Evolutionary conservation across 768 basidiomycete genomes (phyloP).

Genomic region (Tephrocybe rancida): DNA sequence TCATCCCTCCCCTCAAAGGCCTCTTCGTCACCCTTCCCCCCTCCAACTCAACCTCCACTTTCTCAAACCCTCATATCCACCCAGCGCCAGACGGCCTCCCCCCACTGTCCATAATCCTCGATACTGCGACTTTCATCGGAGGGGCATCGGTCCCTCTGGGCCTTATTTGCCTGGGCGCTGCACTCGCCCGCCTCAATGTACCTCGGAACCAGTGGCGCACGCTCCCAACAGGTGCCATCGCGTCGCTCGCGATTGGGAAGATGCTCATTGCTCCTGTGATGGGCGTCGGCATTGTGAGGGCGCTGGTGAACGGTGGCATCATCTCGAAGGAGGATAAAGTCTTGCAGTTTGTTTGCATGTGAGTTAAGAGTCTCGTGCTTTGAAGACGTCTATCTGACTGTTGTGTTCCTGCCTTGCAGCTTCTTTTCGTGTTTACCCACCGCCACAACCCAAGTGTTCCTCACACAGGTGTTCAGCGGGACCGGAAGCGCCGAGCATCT

Average conservation of each 20-base stretch:
- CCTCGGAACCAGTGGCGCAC: slow-evolving; percentile 46
- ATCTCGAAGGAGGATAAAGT: slow-evolving; percentile 57
- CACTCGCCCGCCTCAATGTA: slow-evolving; percentile 56
- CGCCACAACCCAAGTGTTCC: slow-evolving; percentile 61
- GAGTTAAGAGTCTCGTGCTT: slow-evolving; percentile 25
- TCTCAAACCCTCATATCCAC: slow-evolving; percentile 29
- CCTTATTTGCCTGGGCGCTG: slow-evolving; percentile 55
- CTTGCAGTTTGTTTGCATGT: slow-evolving; percentile 71
- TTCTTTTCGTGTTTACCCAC: slow-evolving; percentile 65
- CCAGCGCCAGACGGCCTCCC: slow-evolving; percentile 60
- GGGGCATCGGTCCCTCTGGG: slow-evolving; percentile 56
- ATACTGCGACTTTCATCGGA: slow-evolving; percentile 53
- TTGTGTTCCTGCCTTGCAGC: slow-evolving; percentile 27
- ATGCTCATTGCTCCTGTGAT: slow-evolving; percentile 61
- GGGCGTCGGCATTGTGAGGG: slow-evolving; percentile 58
- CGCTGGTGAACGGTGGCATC: slow-evolving; percentile 47
- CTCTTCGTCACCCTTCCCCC: slow-evolving; percentile 45
- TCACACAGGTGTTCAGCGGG: slow-evolving; percentile 69
- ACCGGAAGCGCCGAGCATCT: slow-evolving; percentile 66
- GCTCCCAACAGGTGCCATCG: slow-evolving; percentile 54
- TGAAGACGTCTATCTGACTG: neutral
- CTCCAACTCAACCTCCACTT: slow-evolving; percentile 20
- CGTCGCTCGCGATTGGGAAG: slow-evolving; percentile 52
- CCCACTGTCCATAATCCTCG: slow-evolving; percentile 53
- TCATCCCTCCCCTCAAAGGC: slow-evolving; percentile 52